Conservation (phyloP, 176 grass and related monocot species). For the Saccharum spontaneum region DNA sequence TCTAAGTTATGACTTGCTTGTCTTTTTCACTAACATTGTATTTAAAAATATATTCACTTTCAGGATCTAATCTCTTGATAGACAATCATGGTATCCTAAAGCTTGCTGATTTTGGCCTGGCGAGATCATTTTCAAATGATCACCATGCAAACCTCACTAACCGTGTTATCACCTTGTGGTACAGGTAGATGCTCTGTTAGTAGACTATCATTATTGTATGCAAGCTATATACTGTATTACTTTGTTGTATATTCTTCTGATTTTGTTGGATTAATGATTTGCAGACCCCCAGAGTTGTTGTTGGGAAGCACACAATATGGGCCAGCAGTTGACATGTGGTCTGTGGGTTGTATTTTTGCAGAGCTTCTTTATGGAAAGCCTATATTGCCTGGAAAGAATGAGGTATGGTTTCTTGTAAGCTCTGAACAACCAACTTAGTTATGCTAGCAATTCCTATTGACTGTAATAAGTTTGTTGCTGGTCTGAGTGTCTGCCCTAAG, state of each 20-base stretch:
- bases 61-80: conserved; percentile 95
- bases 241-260: neutral
- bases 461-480: neutral
- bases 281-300: conserved; percentile 87
- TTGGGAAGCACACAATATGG: conserved; percentile 87
- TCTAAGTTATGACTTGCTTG: neutral
- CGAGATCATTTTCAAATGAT: conserved; percentile 79
- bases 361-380: conserved; percentile 90
- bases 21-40: neutral
- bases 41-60: conserved; percentile 3
- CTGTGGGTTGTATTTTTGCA: conserved; percentile 96
- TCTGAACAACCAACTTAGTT: conserved; percentile 4
- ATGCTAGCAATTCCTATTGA: neutral
- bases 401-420: conserved; percentile 50
- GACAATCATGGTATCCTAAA: conserved; percentile 96
- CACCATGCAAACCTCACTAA: conserved; percentile 86
- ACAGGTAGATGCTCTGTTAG: conserved; percentile 56
- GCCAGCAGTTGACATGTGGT: conserved; percentile 97
- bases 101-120: conserved; percentile 96
- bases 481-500: neutral
- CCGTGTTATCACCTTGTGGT: conserved; percentile 95
- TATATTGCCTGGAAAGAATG: conserved; percentile 88
- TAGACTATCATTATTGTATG: conserved; percentile 17
- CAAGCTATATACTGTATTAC: conserved; percentile 3
- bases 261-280: conserved; percentile 35